Evolutionary conservation across 176 grass and related monocot genomes (phyloP).

Genomic region (Aegilops bicornis): DNA sequence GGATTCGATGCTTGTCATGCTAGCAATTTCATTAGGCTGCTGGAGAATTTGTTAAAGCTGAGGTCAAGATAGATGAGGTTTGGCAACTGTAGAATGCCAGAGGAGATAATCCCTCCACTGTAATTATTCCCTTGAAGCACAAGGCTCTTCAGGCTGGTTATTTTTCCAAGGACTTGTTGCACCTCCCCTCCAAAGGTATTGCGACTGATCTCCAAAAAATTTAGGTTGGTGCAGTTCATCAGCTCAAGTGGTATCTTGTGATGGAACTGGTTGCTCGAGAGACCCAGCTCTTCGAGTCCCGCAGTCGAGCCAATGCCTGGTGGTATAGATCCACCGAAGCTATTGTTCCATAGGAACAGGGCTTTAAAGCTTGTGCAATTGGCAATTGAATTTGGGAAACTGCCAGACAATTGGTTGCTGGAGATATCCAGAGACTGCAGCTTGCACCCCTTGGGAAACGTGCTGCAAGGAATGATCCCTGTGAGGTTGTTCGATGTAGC

Average conservation of each 20-base stretch:
- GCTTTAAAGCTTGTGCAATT: conserved; percentile 28
- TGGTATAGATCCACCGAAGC: neutral
- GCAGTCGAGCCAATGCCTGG: neutral
- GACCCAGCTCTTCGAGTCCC: conserved; percentile 23
- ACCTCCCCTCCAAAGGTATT: conserved; percentile 47
- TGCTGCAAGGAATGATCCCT: conserved; percentile 9
- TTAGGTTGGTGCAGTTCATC: conserved; percentile 37
- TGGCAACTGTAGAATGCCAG: conserved; percentile 49
- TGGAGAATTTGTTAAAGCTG: conserved; percentile 48
- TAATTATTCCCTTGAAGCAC: conserved; percentile 47
- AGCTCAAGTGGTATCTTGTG: conserved; percentile 38
- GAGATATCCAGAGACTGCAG: neutral
- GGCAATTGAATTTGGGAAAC: conserved; percentile 19
- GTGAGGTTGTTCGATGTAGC: conserved; percentile 39
- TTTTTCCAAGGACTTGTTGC: conserved; percentile 45
- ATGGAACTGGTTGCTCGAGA: conserved; percentile 45
- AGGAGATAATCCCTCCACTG: conserved; percentile 40
- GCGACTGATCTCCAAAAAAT: conserved; percentile 44
- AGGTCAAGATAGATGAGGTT: conserved; percentile 37
- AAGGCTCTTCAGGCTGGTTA: conserved; percentile 23
- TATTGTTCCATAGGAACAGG: conserved; percentile 19
- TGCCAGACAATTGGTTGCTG: conserved; percentile 34
- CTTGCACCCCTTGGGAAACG: conserved; percentile 14
- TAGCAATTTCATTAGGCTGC: conserved; percentile 29
- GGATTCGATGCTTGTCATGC: conserved; percentile 32